A percentile compares a stretch with the other conserved stretches of the same genome.
Evolutionary conservation across 768 basidiomycete genomes (phyloP).

Genomic region (Tephrocybe sp.): DNA sequence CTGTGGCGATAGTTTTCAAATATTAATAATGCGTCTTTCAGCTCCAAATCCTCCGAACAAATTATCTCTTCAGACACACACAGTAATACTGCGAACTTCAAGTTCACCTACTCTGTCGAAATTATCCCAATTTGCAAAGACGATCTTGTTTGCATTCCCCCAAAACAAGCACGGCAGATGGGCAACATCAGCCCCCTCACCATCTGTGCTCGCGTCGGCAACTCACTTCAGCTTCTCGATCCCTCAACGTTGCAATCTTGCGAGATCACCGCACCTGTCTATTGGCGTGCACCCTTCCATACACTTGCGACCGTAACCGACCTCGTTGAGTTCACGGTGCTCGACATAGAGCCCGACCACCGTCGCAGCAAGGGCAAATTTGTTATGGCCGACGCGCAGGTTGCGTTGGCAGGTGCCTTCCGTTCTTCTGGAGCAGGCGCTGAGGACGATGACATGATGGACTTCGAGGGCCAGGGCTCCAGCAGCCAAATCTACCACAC

Average conservation of each 20-base stretch:
- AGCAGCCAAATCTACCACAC: slow-evolving; percentile 89
- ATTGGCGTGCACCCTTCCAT: slow-evolving; percentile 92
- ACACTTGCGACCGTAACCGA: slow-evolving; percentile 80
- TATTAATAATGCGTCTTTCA: slow-evolving; percentile 22
- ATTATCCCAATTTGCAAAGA: slow-evolving; percentile 98
- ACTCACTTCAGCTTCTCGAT: slow-evolving; percentile 88
- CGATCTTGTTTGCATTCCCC: slow-evolving; percentile 88
- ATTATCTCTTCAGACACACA: slow-evolving; percentile 92
- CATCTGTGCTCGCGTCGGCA: slow-evolving; percentile 88
- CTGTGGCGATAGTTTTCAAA: background rate
- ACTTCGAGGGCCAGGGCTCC: slow-evolving; percentile 54
- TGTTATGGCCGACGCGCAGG: slow-evolving; percentile 80
- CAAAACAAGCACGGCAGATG: slow-evolving; percentile 75
- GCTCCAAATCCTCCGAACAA: slow-evolving; percentile 93
- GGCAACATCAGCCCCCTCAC: slow-evolving; percentile 89
- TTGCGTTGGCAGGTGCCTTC: slow-evolving; percentile 82
- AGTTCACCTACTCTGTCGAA: slow-evolving; percentile 96
- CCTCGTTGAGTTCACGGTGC: slow-evolving; percentile 90
- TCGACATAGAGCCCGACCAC: slow-evolving; percentile 86
- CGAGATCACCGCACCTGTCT: slow-evolving; percentile 75
- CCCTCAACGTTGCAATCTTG: slow-evolving; percentile 80
- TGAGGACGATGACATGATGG: slow-evolving; percentile 49
- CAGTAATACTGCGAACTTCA: slow-evolving; percentile 90
- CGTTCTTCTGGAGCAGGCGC: slow-evolving; percentile 38
- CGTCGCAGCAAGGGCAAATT: slow-evolving; percentile 64